phyloP scores from a whole-genome alignment of 441 rosid genomes.

The Mallotus japonicus region DNA sequence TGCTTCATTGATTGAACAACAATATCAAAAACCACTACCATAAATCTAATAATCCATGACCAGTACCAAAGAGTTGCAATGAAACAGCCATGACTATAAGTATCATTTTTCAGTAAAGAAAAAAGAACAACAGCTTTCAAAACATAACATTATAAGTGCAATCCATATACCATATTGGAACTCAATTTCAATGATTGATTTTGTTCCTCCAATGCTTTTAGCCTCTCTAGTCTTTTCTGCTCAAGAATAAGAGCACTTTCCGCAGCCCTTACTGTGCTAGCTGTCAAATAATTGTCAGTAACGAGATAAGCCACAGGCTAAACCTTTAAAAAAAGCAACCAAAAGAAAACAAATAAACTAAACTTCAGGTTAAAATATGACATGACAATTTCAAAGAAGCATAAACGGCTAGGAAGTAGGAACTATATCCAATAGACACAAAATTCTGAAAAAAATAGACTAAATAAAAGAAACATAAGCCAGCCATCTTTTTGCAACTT shows the following conservation, averaged over 20 bases:
- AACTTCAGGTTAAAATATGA: constrained; percentile 8
- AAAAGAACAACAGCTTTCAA: background rate
- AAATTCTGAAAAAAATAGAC: background rate
- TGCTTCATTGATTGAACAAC: background rate
- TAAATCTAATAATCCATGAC: background rate
- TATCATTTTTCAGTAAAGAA: background rate
- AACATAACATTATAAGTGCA: constrained; percentile 5
- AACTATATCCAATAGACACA: background rate
- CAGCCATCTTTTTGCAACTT: no score
- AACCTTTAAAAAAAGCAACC: constrained; percentile 7
- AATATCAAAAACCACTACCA: background rate
- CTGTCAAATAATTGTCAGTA: constrained; percentile 36
- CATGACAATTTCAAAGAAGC: background rate
- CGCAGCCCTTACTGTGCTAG: constrained; percentile 54
- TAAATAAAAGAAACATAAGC: background rate
- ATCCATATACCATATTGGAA: constrained; percentile 51
- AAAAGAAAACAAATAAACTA: background rate
- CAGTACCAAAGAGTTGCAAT: background rate
- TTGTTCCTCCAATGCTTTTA: constrained; percentile 50
- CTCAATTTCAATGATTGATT: constrained; percentile 43
- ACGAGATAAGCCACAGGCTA: constrained; percentile 15
- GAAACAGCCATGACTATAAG: background rate
- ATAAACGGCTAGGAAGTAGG: background rate
- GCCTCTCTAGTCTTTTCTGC: constrained; percentile 60
- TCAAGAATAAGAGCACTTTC: constrained; percentile 61